Conservation (phyloP, 805 yeast genomes). For the Pichia nanzhaoensis region DNA sequence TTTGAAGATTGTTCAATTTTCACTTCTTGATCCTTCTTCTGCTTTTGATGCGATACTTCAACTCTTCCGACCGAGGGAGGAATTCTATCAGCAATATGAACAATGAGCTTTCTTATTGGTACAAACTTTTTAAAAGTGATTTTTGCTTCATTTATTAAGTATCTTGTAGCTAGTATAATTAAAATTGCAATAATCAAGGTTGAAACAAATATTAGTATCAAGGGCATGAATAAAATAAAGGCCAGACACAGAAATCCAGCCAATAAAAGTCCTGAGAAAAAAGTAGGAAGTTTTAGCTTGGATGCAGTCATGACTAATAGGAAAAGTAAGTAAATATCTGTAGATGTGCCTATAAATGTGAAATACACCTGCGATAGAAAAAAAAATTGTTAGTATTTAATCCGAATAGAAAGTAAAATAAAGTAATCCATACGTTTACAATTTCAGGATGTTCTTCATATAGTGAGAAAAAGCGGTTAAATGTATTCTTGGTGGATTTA, state of each 20-base stretch:
- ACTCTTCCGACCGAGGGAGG: constrained; percentile 31
- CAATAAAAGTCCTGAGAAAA: constrained; percentile 16
- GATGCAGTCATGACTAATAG: constrained; percentile 2
- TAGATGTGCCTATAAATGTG: constrained; percentile 2
- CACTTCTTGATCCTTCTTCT: constrained; percentile 1
- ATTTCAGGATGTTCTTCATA: too few relatives aligned
- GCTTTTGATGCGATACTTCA: constrained; percentile 17
- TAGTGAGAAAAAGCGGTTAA: too few relatives aligned
- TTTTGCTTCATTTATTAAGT: neutral
- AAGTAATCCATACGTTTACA: neutral
- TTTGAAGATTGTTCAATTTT: neutral
- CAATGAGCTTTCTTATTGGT: constrained; percentile 19
- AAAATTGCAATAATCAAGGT: neutral
- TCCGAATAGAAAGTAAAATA: neutral
- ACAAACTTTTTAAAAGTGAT: constrained; percentile 4
- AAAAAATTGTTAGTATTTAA: constrained; percentile 1
- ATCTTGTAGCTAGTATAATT: neutral
- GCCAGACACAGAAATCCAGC: constrained; percentile 29
- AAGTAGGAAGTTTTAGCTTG: constrained; percentile 10
- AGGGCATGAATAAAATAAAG: constrained; percentile 9
- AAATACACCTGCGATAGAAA: constrained; percentile 2
- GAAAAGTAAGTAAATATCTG: neutral
- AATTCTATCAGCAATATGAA: constrained; percentile 25
- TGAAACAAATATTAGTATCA: constrained; percentile 7
- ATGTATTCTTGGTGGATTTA: too few relatives aligned